Conservation (phyloP, 345 rosid genomes). For the Linum usitatissimum region DNA sequence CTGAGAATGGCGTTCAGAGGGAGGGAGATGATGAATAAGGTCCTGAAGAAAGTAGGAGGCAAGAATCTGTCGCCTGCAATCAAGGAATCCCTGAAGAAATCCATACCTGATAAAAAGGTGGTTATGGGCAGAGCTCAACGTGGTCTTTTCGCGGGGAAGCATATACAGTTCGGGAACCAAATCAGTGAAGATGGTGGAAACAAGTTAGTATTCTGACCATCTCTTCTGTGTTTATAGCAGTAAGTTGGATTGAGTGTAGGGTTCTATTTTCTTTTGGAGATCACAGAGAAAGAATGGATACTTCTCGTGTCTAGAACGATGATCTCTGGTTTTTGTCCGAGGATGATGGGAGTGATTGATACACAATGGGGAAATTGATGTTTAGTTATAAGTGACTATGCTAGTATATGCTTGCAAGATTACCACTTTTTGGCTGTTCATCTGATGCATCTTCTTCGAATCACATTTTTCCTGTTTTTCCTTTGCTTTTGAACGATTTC, state of each 20-base stretch:
- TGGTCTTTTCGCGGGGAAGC: conserved; percentile 83
- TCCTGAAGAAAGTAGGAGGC: conserved; percentile 65
- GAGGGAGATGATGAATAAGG: conserved; percentile 78
- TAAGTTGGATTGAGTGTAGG: neutral
- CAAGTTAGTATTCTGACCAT: conserved; percentile 33
- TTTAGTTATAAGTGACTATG: no score
- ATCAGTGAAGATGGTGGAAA: conserved; percentile 94
- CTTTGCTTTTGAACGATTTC: no score
- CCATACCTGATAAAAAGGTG: conserved; percentile 58
- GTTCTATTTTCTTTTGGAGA: neutral
- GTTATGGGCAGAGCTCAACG: conserved; percentile 81
- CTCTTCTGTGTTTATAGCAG: neutral
- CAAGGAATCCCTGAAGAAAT: conserved; percentile 50
- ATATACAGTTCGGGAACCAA: conserved; percentile 80
- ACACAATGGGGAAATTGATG: neutral
- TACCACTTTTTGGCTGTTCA: neutral
- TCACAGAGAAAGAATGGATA: neutral
- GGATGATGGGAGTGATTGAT: neutral
- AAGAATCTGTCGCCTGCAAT: conserved; percentile 45
- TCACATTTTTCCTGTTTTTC: no score
- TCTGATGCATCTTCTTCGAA: neutral
- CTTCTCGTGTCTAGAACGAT: neutral
- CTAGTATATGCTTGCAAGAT: no score
- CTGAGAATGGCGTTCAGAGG: conserved; percentile 67
- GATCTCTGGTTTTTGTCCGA: neutral